Evolutionary conservation across 2,329 filamentous ascomycete species (phyloP).

Genomic region (Pseudopyricularia javanii): DNA sequence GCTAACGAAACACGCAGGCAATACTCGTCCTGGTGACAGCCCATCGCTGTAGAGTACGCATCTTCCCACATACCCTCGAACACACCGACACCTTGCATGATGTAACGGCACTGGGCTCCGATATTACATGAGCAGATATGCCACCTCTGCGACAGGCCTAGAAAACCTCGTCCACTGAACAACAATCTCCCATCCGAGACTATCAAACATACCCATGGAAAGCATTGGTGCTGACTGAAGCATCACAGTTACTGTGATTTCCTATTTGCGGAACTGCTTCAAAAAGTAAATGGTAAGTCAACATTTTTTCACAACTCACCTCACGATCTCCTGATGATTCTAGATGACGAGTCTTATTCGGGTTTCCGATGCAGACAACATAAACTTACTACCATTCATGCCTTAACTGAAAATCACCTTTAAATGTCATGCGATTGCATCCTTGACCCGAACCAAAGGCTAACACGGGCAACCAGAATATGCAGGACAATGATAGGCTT

Average conservation of each 20-base stretch:
- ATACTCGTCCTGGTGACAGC: background rate
- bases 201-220: background rate
- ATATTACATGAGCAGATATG: constrained; percentile 70
- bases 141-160: constrained; percentile 95
- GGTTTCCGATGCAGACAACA: constrained; percentile 57
- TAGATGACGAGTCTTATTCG: constrained; percentile 74
- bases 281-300: constrained; percentile 6
- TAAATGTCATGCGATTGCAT: background rate
- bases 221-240: background rate
- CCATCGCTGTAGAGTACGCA: background rate
- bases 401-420: constrained; percentile 31
- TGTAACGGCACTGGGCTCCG: constrained; percentile 98
- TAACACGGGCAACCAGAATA: background rate
- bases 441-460: background rate
- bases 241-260: too few relatives aligned
- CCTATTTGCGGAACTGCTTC: background rate
- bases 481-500: background rate
- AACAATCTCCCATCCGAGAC: background rate
- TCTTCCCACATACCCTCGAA: background rate
- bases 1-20: background rate
- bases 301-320: constrained; percentile 6
- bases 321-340: constrained; percentile 31
- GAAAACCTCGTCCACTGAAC: constrained; percentile 99
- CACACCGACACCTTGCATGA: constrained; percentile 38
- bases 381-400: constrained; percentile 63